A percentile compares a stretch with the other conserved stretches of the same genome.
phyloP scores from a whole-genome alignment of 306 rosid species.

The Trifolium fragiferum region DNA sequence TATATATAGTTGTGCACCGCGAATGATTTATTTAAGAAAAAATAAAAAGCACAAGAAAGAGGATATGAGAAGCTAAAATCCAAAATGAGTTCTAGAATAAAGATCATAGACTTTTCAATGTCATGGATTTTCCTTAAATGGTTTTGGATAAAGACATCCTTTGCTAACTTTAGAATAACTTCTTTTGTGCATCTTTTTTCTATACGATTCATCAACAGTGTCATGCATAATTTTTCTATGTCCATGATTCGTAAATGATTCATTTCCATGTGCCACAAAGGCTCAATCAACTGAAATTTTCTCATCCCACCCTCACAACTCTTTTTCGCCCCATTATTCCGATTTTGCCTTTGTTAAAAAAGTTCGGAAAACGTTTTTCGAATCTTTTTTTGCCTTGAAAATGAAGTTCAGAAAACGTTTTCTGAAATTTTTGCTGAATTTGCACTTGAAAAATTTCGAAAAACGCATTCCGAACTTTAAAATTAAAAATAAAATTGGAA shows the following conservation, averaged over 20 bases:
- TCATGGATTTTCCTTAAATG: constrained; percentile 33
- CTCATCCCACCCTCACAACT: too few species aligned
- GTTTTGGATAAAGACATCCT: constrained; percentile 42
- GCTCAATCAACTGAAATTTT: constrained; percentile 27
- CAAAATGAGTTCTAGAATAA: constrained; percentile 39
- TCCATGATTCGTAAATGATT: constrained; percentile 17
- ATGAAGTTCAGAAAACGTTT: too few species aligned
- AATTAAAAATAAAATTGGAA: too few species aligned
- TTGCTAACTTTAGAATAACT: constrained; percentile 42
- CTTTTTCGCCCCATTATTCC: too few species aligned
- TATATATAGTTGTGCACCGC: too few species aligned
- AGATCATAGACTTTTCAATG: constrained; percentile 33
- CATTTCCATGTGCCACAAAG: constrained; percentile 49
- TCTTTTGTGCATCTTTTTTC: neutral
- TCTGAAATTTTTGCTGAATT: too few species aligned
- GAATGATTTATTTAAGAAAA: neutral
- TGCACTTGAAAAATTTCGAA: too few species aligned
- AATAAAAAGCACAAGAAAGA: neutral
- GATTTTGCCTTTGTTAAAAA: too few species aligned
- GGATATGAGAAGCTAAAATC: constrained; percentile 22
- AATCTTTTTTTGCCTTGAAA: too few species aligned
- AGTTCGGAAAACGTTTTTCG: too few species aligned
- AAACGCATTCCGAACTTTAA: too few species aligned
- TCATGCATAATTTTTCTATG: constrained; percentile 15
- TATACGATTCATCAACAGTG: constrained; percentile 20